Evolutionary conservation across 2,329 filamentous ascomycete genomes (phyloP), one percentile per base, ranked within the genome.

Genomic region (Dothiorella sarmentorum): DNA sequence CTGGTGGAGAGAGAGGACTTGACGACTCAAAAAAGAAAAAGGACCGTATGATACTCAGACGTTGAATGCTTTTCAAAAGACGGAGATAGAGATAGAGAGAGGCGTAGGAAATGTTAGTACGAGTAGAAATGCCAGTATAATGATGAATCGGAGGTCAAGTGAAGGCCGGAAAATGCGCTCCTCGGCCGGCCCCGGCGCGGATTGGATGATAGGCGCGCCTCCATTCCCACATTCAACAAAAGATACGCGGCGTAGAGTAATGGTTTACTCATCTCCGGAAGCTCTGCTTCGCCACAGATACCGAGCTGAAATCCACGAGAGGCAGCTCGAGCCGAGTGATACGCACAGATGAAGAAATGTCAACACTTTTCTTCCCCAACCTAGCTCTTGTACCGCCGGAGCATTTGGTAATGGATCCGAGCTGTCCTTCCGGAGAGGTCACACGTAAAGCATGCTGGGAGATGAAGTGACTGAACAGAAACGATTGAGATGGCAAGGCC

Each of bases 341-440:
- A 27, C 37, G 24, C 49, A 53, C 49, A 27, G 20, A 29, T 20
- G 49, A 53, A 53, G 35, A 53, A 53, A 53, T 53, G n/a, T 52
- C 49, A 40, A 53, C 49, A 53, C 24, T 53, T 47, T 53, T 26
- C 20, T 18, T 10, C 29, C 15, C 37, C n/a, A 40, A 24, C 29
- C 49, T 24, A 17, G 20, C 49, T 18, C 22, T 42, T 35, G 40
- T 35, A 24, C 49, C 49, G 29, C 49, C 7, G 24, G 9, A 52
- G 22, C 29, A 27, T 15, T 15, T 7, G 22, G 49, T 4, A 40
- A 24, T 2, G 43, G 10, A 45, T 29, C 29, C 43, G 43, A 45
- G 5, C 15, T 31, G 49, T 15, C 27, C 35, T 40, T 29, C 35
- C 24, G 22, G 10, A 20, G 17, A 38, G 7, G 49, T 53, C 17